Evolutionary conservation across 1,139 yeast species (phyloP).

Genomic region (Ogataea hybrid): DNA sequence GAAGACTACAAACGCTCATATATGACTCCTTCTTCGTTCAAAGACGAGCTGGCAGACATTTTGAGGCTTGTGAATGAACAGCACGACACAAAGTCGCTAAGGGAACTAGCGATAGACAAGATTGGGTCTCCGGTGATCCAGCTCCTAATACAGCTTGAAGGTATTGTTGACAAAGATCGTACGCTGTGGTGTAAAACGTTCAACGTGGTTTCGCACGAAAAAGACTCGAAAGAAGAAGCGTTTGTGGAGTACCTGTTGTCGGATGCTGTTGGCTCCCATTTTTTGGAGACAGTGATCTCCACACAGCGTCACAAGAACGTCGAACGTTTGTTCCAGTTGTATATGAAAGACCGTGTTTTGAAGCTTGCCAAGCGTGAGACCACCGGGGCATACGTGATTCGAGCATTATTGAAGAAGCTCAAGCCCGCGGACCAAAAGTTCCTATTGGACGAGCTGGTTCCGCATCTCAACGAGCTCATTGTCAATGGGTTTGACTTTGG

Average conservation of each 20-base stretch:
- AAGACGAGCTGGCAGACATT: conserved; percentile 51
- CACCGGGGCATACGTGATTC: conserved; percentile 82
- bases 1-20: conserved; percentile 64
- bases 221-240: conserved; percentile 67
- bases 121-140: conserved; percentile 89
- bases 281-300: conserved; percentile 68
- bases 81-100: conserved; percentile 47
- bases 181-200: conserved; percentile 61
- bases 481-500: conserved; percentile 73
- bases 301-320: conserved; percentile 67
- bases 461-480: conserved; percentile 60
- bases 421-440: conserved; percentile 56
- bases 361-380: conserved; percentile 76
- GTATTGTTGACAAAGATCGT: conserved; percentile 69
- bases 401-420: conserved; percentile 60
- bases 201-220: conserved; percentile 35
- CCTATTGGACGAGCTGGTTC: conserved; percentile 68
- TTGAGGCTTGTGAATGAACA: conserved; percentile 39
- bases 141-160: conserved; percentile 77
- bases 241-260: conserved; percentile 82
- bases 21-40: conserved; percentile 73
- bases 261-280: conserved; percentile 90
- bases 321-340: conserved; percentile 64
- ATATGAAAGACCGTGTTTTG: conserved; percentile 71
- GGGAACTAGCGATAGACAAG: conserved; percentile 76